These are phyloP conservation scores for Plasmodium relictum DNA, from an alignment of 169 alveolate species.

Conservation along the genomic window DNA sequence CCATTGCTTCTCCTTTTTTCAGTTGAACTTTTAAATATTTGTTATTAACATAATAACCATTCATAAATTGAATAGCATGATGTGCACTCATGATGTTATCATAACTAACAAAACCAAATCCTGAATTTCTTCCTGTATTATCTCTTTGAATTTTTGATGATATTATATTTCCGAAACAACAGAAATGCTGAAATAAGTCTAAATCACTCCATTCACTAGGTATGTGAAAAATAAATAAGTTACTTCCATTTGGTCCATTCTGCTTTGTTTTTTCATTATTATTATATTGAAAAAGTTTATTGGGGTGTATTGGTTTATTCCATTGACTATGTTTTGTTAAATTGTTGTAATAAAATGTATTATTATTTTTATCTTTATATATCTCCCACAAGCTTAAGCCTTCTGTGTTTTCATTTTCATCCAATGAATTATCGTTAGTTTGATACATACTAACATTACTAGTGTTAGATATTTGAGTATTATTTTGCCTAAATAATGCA, in stretches of 20 bases:
- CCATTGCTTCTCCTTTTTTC: constrained; percentile 88
- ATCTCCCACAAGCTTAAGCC: constrained; percentile 85
- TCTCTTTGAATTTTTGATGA: constrained; percentile 94
- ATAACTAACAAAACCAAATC: constrained; percentile 93
- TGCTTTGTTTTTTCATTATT: constrained; percentile 79
- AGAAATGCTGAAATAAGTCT: constrained; percentile 89
- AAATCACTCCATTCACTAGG: constrained; percentile 93
- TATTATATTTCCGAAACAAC: constrained; percentile 91
- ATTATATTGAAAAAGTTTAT: constrained; percentile 69
- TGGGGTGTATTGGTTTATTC: constrained; percentile 92
- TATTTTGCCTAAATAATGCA: constrained; percentile 20
- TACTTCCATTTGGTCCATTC: constrained; percentile 94
- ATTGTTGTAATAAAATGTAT: constrained; percentile 87
- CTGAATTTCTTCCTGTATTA: constrained; percentile 86
- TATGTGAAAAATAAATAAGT: constrained; percentile 92
- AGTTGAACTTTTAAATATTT: constrained; percentile 91
- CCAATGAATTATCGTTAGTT: constrained; percentile 37
- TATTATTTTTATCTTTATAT: constrained; percentile 82
- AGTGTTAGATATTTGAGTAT: constrained; percentile 13
- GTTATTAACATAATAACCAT: constrained; percentile 91
- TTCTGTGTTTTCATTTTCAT: constrained; percentile 82
- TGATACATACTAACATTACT: constrained; percentile 18
- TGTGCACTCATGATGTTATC: constrained; percentile 92
- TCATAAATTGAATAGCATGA: constrained; percentile 92
- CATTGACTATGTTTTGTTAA: constrained; percentile 91